Conservation (phyloP, 1,139 yeast genomes). For the Suhomyces guaymorum region DNA sequence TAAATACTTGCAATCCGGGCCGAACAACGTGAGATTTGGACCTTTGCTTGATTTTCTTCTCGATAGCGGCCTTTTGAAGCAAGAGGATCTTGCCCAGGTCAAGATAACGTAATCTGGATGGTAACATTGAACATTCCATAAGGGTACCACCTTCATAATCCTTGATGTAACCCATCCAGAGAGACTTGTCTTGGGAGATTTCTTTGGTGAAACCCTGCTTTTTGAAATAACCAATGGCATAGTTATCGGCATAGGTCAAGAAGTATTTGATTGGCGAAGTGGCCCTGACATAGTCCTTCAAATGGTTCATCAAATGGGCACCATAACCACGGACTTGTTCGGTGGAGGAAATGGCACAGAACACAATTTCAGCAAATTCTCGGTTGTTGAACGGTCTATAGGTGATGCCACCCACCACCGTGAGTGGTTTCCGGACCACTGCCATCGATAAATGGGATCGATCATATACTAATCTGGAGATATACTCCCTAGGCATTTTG, state of each 20-base stretch:
- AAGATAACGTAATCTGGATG: conserved; percentile 73
- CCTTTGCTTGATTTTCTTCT: conserved; percentile 76
- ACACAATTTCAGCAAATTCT: conserved; percentile 95
- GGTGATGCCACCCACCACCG: conserved; percentile 97
- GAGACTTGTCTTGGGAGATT: conserved; percentile 75
- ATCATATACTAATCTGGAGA: conserved; percentile 91
- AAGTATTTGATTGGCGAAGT: conserved; percentile 87
- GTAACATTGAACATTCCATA: conserved; percentile 96
- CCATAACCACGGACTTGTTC: conserved; percentile 99
- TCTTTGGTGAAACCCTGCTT: conserved; percentile 98
- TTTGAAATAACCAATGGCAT: conserved; percentile 97
- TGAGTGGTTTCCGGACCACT: conserved; percentile 85
- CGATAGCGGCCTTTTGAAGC: conserved; percentile 87
- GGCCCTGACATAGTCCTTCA: conserved; percentile 90
- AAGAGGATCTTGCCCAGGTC: conserved; percentile 85
- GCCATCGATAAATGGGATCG: conserved; percentile 94
- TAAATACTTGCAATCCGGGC: conserved; percentile 77
- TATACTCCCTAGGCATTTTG: conserved; percentile 97
- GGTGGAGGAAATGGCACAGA: conserved; percentile 95
- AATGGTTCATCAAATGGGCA: conserved; percentile 96
- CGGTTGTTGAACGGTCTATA: conserved; percentile 90
- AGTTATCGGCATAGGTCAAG: conserved; percentile 95
- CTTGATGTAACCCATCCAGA: conserved; percentile 98
- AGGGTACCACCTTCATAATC: conserved; percentile 98
- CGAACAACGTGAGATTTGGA: conserved; percentile 79